phyloP scores from a whole-genome alignment of 768 basidiomycete species.

The Tylopilus vinaceipallidus region DNA sequence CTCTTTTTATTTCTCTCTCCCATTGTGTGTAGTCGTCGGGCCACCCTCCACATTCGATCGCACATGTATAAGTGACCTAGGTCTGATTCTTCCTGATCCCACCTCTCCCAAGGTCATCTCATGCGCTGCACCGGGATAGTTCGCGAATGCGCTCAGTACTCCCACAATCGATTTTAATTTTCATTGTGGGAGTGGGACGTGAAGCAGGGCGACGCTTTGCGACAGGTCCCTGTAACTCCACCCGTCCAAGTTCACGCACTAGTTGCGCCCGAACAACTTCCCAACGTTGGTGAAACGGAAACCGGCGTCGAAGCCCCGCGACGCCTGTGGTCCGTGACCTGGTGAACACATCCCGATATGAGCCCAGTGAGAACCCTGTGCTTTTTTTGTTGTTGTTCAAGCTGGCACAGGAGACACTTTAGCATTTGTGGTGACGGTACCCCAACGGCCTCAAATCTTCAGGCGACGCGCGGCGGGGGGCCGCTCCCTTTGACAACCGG shows the following conservation, averaged over 20 bases:
- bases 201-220: not conserved
- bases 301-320: not conserved
- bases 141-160: not conserved
- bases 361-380: not conserved
- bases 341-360: not conserved
- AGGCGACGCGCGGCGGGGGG: not conserved
- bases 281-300: slow-evolving; percentile 3
- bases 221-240: slow-evolving; percentile 2
- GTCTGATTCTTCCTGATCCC: slow-evolving; percentile 1
- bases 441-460: not conserved
- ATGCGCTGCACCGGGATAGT: not conserved
- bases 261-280: not conserved
- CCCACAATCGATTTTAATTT: not conserved
- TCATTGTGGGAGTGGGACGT: no score
- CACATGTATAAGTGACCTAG: no score
- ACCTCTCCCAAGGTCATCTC: not conserved
- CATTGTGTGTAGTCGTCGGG: not conserved
- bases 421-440: not conserved
- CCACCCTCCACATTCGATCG: no score
- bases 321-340: not conserved
- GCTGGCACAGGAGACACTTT: not conserved
- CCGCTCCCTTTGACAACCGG: not conserved
- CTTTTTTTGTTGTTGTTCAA: not conserved
- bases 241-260: not conserved
- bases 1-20: not conserved